Evolutionary conservation across 495 filamentous ascomycete genomes (phyloP).

Genomic region (Aspergillus heteromorphus): DNA sequence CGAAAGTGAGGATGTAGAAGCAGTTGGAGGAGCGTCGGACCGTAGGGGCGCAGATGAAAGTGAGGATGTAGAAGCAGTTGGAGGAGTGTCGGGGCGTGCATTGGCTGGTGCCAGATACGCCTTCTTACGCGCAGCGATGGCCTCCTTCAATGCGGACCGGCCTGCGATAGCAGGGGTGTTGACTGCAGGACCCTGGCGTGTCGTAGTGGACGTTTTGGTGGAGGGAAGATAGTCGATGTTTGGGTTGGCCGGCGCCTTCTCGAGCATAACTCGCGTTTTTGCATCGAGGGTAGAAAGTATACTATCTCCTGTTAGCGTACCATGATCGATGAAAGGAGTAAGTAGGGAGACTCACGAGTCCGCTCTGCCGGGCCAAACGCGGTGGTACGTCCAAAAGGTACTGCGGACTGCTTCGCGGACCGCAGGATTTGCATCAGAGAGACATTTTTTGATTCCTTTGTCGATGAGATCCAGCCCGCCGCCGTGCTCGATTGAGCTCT

Average conservation of each 20-base stretch:
- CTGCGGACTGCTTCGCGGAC: constrained; percentile 78
- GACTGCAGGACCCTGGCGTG: too few relatives aligned
- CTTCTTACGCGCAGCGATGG: constrained; percentile 79
- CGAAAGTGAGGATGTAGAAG: constrained; percentile 44
- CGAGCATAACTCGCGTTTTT: constrained; percentile 66
- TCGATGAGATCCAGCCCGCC: constrained; percentile 78
- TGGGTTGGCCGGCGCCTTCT: constrained; percentile 77
- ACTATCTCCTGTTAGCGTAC: constrained; percentile 37
- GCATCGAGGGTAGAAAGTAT: constrained; percentile 71
- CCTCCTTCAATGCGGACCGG: constrained; percentile 62
- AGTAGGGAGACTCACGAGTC: constrained; percentile 54
- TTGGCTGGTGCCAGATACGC: constrained; percentile 46
- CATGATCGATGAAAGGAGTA: not conserved
- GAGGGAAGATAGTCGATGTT: constrained; percentile 59
- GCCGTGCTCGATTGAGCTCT: constrained; percentile 72
- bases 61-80: constrained; percentile 37
- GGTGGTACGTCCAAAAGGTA: constrained; percentile 77
- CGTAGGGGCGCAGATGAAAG: constrained; percentile 58
- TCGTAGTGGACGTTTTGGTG: too few relatives aligned
- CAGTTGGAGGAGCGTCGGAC: constrained; percentile 56
- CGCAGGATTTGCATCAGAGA: constrained; percentile 79
- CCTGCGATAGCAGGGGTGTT: too few relatives aligned
- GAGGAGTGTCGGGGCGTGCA: constrained; percentile 62
- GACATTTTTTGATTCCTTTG: constrained; percentile 79
- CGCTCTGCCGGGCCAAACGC: constrained; percentile 72